Conservation (phyloP, 192 early-diverging fungal species). For the Linnemannia elongata region DNA sequence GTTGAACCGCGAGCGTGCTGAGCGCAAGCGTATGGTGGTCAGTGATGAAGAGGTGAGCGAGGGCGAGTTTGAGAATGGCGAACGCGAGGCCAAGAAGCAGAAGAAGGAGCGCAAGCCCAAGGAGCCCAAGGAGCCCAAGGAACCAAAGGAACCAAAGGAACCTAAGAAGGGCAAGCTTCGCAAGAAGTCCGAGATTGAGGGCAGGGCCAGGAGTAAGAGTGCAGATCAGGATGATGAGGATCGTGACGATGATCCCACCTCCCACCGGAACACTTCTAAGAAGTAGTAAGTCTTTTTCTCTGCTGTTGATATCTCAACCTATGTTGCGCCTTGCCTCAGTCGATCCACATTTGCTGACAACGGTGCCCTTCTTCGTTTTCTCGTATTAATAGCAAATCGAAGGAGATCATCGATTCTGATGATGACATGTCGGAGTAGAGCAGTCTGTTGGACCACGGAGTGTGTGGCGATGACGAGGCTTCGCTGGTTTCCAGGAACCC, state of each 20-base stretch:
- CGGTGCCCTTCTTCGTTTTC: neutral
- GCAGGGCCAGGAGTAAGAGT: conserved; percentile 51
- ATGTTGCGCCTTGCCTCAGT: neutral
- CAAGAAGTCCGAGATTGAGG: conserved; percentile 50
- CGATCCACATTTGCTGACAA: neutral
- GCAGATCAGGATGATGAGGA: conserved; percentile 40
- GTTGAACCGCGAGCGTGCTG: conserved; percentile 52
- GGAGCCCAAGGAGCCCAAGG: conserved; percentile 37
- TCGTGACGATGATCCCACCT: conserved; percentile 25
- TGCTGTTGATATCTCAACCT: neutral
- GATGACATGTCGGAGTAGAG: conserved; percentile 45
- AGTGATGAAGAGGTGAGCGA: conserved; percentile 53
- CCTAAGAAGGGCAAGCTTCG: conserved; percentile 49
- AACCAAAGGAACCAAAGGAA: conserved; percentile 47
- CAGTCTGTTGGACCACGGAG: neutral
- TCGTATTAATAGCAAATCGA: conserved; percentile 37
- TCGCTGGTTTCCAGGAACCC: too few relatives aligned
- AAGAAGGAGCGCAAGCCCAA: conserved; percentile 55
- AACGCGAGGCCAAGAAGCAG: conserved; percentile 46
- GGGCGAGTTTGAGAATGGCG: conserved; percentile 26
- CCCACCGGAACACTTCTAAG: conserved; percentile 36
- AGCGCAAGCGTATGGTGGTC: conserved; percentile 51
- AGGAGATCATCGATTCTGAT: conserved; percentile 53
- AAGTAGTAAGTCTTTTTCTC: conserved; percentile 41
- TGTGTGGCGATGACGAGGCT: neutral